phyloP scores from a whole-genome alignment of 2,329 filamentous ascomycete genomes.

The Monilinia vaccinii-corymbosi region DNA sequence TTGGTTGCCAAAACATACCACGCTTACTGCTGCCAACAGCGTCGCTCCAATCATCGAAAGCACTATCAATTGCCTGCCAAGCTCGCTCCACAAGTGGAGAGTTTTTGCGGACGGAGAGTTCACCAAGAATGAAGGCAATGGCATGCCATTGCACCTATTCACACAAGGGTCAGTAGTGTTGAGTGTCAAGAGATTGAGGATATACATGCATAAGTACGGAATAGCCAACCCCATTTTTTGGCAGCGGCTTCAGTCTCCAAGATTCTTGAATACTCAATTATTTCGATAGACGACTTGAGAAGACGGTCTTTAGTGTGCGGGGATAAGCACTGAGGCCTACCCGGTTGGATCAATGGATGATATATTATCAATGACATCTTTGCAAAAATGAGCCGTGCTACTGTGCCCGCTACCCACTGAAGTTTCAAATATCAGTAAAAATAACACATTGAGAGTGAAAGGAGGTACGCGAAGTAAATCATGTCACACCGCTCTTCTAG shows the following conservation, averaged over 20 bases:
- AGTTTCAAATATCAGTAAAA: background rate
- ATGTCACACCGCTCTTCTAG: background rate
- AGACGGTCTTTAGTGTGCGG: constrained; percentile 31
- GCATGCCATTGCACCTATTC: constrained; percentile 34
- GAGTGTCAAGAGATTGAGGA: background rate
- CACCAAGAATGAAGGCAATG: constrained; percentile 35
- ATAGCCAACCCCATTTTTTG: constrained; percentile 35
- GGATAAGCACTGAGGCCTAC: constrained; percentile 26
- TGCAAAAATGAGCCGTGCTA: constrained; percentile 32
- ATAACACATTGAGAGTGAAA: background rate
- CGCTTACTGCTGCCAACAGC: constrained; percentile 32
- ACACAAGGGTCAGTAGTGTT: background rate
- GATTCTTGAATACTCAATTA: constrained; percentile 33
- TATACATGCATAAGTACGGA: constrained; percentile 28
- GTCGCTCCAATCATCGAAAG: constrained; percentile 23
- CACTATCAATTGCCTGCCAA: constrained; percentile 33
- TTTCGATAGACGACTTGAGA: constrained; percentile 33
- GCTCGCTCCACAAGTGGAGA: constrained; percentile 33
- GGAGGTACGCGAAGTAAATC: background rate
- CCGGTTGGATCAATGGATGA: constrained; percentile 27
- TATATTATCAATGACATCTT: constrained; percentile 34
- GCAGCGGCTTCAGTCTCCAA: constrained; percentile 32
- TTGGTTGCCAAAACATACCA: constrained; percentile 53
- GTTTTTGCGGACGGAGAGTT: constrained; percentile 31
- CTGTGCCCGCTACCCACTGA: constrained; percentile 39